Percentiles rank a stretch among this genome's conserved stretches.
phyloP scores from a whole-genome alignment of 2,329 filamentous ascomycete genomes.

The Cladosporium cucumerinum region DNA sequence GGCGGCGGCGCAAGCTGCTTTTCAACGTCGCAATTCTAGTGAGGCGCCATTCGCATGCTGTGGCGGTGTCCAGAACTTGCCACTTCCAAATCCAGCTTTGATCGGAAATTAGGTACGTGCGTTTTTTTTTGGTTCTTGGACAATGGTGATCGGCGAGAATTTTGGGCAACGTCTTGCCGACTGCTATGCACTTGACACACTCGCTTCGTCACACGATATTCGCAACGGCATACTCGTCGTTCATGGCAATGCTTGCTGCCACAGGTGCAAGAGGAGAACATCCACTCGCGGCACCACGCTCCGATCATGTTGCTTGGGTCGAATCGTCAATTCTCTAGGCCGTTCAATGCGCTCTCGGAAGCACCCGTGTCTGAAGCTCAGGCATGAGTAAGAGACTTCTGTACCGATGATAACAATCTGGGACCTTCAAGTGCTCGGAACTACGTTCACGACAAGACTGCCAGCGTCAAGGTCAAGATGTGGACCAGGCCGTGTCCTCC shows the following conservation, averaged over 20 bases:
- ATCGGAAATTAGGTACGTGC: not conserved
- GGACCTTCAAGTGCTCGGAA: not conserved
- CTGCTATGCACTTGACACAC: not conserved
- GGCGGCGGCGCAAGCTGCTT: not conserved
- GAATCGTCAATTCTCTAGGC: not conserved
- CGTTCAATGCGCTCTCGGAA: not conserved
- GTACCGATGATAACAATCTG: not conserved
- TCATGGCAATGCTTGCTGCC: not conserved
- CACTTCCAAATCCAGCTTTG: not conserved
- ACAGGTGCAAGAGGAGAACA: too few species aligned
- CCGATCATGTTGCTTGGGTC: not conserved
- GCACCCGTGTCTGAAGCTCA: not conserved
- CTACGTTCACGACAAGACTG: not conserved
- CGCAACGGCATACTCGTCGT: not conserved
- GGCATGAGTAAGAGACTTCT: not conserved
- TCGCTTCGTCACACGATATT: too few species aligned
- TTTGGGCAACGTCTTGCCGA: not conserved
- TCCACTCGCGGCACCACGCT: not conserved
- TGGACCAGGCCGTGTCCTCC: too few species aligned
- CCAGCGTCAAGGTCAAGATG: too few species aligned
- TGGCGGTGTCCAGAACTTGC: not conserved
- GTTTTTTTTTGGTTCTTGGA: not conserved
- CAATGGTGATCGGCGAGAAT: not conserved
- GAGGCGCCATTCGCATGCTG: too few species aligned
- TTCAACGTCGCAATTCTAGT: too few species aligned